phyloP scores from a whole-genome alignment of 1,284 basidiomycete genomes.

The Melanopsichium pennsylvanicum region DNA sequence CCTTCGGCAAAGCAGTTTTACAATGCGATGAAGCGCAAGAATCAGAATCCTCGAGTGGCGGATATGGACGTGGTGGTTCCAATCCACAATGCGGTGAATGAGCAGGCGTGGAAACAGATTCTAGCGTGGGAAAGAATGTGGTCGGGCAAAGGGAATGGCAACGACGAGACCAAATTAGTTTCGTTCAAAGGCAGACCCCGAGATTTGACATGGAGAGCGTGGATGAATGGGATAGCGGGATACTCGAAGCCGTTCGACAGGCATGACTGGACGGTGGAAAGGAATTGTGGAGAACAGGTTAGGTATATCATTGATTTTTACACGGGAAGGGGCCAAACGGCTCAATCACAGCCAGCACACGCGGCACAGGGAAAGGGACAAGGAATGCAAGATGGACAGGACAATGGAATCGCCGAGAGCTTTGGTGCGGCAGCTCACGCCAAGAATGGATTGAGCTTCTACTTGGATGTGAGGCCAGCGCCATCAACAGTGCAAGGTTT shows the following conservation, averaged over 20 bases:
- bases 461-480: conserved; percentile 91
- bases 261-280: conserved; percentile 95
- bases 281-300: conserved; percentile 79
- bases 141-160: conserved; percentile 7
- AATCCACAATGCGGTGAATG: conserved; percentile 99
- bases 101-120: conserved; percentile 90
- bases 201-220: conserved; percentile 78
- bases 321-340: conserved; percentile 73
- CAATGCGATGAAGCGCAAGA: conserved; percentile 89
- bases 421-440: conserved; percentile 19
- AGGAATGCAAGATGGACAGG: not conserved
- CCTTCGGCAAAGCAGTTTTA: conserved; percentile 98
- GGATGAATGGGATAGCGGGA: conserved; percentile 84
- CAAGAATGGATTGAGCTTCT: conserved; percentile 73
- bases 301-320: conserved; percentile 99
- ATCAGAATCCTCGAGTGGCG: conserved; percentile 72
- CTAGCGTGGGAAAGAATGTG: conserved; percentile 79
- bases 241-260: conserved; percentile 94
- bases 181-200: conserved; percentile 74
- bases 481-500: conserved; percentile 89
- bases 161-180: conserved; percentile 76
- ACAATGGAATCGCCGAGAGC: conserved; percentile 7
- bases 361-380: conserved; percentile 64
- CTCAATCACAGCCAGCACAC: too few relatives aligned
- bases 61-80: conserved; percentile 97